Percentiles rank a stretch among this genome's conserved stretches.
phyloP scores from a whole-genome alignment of 768 basidiomycete genomes.

The Rhizopogon vinicolor region DNA sequence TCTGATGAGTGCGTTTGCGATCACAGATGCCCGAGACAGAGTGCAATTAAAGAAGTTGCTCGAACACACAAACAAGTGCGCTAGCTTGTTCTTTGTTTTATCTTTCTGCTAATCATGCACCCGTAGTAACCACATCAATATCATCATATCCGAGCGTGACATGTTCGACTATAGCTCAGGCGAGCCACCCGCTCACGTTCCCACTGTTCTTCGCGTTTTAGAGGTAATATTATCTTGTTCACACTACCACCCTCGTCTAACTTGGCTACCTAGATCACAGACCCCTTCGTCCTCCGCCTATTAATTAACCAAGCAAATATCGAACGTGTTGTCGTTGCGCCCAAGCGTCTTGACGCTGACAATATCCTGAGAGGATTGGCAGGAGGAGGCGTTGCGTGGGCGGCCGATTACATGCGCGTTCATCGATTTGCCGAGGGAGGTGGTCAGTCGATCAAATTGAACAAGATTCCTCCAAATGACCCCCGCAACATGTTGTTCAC shows the following conservation, averaged over 20 bases:
- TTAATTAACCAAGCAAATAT: constrained; percentile 73
- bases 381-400: constrained; percentile 57
- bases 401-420: constrained; percentile 58
- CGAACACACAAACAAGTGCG: constrained; percentile 60
- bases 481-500: constrained; percentile 47
- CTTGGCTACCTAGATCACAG: constrained; percentile 50
- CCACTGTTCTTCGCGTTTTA: constrained; percentile 79
- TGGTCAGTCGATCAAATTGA: constrained; percentile 43
- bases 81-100: constrained; percentile 14
- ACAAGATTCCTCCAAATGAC: constrained; percentile 26
- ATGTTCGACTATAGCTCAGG: constrained; percentile 77
- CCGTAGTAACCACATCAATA: constrained; percentile 39
- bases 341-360: constrained; percentile 62
- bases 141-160: constrained; percentile 68
- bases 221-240: constrained; percentile 44
- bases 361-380: constrained; percentile 36
- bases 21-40: constrained; percentile 68
- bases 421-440: constrained; percentile 68
- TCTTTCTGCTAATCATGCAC: not conserved
- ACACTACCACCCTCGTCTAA: not conserved
- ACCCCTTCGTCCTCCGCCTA: constrained; percentile 72
- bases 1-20: constrained; percentile 64
- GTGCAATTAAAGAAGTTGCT: constrained; percentile 50
- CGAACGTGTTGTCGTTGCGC: constrained; percentile 67
- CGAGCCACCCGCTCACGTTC: constrained; percentile 56